Evolutionary conservation across 495 filamentous ascomycete species (phyloP).

Genomic region (Podospora conica): DNA sequence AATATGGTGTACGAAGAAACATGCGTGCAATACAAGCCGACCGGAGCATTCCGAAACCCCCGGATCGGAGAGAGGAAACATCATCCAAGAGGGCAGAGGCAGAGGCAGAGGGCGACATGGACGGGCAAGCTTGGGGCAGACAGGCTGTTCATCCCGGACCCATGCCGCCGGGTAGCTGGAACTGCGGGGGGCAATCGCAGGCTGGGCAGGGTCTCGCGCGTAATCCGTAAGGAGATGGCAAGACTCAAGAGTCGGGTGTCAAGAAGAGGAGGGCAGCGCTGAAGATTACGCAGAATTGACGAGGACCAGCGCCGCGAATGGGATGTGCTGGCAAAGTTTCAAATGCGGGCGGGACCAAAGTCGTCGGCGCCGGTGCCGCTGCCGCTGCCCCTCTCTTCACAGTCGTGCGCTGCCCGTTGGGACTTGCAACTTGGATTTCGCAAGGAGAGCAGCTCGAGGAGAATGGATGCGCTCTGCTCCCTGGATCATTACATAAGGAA

Average conservation of each 20-base stretch:
- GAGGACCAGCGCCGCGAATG: slow-evolving; percentile 19
- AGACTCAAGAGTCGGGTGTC: no score
- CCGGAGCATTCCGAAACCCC: neutral
- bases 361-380: neutral
- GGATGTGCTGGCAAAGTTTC: slow-evolving; percentile 34
- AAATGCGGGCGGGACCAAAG: slow-evolving; percentile 24
- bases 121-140: no score
- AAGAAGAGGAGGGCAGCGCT: slow-evolving; percentile 5
- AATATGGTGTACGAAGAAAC: neutral
- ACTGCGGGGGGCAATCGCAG: neutral
- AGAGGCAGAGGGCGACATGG: no score
- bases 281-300: slow-evolving; percentile 13
- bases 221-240: no score
- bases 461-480: neutral
- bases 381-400: neutral
- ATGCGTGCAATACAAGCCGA: slow-evolving; percentile 5
- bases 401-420: neutral
- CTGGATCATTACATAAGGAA: slow-evolving; percentile 8
- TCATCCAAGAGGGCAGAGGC: neutral
- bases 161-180: neutral
- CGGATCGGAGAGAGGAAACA: neutral
- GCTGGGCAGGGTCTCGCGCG: neutral
- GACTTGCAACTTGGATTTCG: neutral
- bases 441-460: neutral
- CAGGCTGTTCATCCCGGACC: neutral